These are phyloP conservation scores for Trematosphaeria pertusa DNA, from an alignment of 2,329 filamentous ascomycete species.

Conservation along the genomic window DNA sequence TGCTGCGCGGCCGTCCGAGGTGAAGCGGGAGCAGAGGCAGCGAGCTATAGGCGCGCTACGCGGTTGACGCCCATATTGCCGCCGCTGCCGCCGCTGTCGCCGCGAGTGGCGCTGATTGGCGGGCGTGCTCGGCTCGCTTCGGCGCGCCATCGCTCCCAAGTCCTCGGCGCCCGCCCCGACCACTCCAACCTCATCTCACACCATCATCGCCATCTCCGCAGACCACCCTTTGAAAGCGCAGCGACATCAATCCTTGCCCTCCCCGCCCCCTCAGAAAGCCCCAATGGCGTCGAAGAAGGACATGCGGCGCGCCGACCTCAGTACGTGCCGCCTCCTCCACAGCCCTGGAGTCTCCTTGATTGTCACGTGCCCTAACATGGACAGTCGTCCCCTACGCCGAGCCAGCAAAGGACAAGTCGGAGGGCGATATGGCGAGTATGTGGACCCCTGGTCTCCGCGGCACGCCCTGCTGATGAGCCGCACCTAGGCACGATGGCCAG, in stretches of 20 bases:
- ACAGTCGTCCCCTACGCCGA: constrained; percentile 88
- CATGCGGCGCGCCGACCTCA: constrained; percentile 75
- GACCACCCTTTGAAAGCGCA: constrained; percentile 1
- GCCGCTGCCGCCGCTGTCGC: too few relatives aligned
- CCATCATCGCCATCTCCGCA: constrained; percentile 11
- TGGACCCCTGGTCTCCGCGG: constrained; percentile 1
- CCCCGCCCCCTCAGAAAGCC: constrained; percentile 15
- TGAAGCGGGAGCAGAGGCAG: constrained; percentile 26
- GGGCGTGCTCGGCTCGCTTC: constrained; percentile 12
- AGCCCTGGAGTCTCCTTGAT: constrained; percentile 3
- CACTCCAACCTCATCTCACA: constrained; percentile 19
- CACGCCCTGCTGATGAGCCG: constrained; percentile 8
- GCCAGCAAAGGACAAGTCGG: constrained; percentile 69
- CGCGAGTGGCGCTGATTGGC: too few relatives aligned
- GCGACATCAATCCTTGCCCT: constrained; percentile 10
- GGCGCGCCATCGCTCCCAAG: constrained; percentile 13
- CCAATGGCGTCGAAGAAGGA: constrained; percentile 75
- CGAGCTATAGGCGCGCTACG: constrained; percentile 24
- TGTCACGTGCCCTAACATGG: constrained; percentile 39
- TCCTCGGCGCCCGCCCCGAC: constrained; percentile 1
- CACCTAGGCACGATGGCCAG: constrained; percentile 67
- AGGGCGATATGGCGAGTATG: constrained; percentile 74
- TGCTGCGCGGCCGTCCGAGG: constrained; percentile 7
- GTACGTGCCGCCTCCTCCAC: constrained; percentile 56
- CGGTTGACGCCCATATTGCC: constrained; percentile 36